Percentiles rank a stretch among this genome's conserved stretches.
Conservation (phyloP, 2,329 filamentous ascomycete genomes). For the Cephalotrichum gorgonifer region DNA sequence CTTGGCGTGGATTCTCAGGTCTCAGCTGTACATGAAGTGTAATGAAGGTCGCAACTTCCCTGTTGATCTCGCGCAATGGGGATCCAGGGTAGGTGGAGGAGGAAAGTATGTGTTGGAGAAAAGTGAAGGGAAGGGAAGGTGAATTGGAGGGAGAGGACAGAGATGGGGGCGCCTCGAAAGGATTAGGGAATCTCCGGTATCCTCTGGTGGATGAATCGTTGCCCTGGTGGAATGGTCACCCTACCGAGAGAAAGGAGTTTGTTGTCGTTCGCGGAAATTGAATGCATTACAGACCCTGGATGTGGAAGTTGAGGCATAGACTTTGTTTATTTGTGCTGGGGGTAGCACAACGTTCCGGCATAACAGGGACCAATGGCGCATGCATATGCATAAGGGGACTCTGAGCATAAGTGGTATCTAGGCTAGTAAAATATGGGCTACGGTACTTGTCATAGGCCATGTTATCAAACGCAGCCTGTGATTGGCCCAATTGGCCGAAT, state of each 20-base stretch:
- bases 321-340: conserved; percentile 6
- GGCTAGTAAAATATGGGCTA: neutral
- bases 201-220: neutral
- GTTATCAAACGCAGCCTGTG: neutral
- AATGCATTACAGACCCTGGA: neutral
- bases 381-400: neutral
- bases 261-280: neutral
- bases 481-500: too few species aligned
- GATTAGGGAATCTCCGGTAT: neutral
- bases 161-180: neutral
- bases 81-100: too few species aligned
- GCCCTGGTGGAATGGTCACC: neutral
- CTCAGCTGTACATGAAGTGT: neutral
- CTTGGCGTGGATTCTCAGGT: neutral
- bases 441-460: neutral
- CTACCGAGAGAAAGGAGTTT: neutral
- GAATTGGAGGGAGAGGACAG: too few species aligned
- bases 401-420: neutral
- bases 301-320: neutral
- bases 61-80: too few species aligned
- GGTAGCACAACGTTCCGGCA: neutral
- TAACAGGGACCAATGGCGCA: neutral
- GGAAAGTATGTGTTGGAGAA: too few species aligned
- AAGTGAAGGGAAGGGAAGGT: too few species aligned
- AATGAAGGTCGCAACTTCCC: too few species aligned